Evolutionary conservation across 495 filamentous ascomycete genomes (phyloP).

Genomic region (Xylaria curta): DNA sequence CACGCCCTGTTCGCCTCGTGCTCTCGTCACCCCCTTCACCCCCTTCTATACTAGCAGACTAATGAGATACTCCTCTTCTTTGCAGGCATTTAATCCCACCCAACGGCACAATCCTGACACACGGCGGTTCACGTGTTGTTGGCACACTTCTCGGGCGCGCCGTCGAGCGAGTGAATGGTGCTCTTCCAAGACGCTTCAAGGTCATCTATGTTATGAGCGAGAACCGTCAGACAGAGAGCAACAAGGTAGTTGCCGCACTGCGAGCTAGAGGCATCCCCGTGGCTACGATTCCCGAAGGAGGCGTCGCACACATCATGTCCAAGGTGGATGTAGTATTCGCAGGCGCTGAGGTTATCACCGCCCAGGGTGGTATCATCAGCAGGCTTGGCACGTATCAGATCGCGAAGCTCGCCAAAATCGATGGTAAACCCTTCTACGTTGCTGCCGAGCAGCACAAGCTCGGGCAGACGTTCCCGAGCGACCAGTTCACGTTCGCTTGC

Average conservation of each 20-base stretch:
- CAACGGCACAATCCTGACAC: constrained; percentile 80
- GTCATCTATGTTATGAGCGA: constrained; percentile 79
- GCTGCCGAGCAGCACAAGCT: constrained; percentile 94
- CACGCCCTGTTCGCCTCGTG: neutral
- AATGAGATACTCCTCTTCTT: neutral
- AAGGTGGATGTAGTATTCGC: constrained; percentile 83
- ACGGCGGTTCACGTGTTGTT: constrained; percentile 85
- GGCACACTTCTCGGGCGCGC: constrained; percentile 76
- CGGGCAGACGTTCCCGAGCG: constrained; percentile 78
- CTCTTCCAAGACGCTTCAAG: constrained; percentile 70
- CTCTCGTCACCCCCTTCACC: neutral
- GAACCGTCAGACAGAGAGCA: constrained; percentile 55
- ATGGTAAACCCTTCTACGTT: constrained; percentile 84
- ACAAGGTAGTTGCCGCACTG: constrained; percentile 63
- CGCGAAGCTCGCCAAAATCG: constrained; percentile 77
- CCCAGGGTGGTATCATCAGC: constrained; percentile 91
- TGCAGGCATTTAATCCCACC: constrained; percentile 59
- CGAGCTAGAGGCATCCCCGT: constrained; percentile 78
- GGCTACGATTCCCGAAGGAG: constrained; percentile 79
- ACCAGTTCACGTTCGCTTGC: constrained; percentile 73
- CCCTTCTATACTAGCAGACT: neutral
- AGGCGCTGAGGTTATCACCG: constrained; percentile 92
- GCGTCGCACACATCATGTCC: constrained; percentile 84
- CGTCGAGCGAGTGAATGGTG: constrained; percentile 58
- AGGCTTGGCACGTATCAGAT: constrained; percentile 92